Evolutionary conservation across 2,329 filamentous ascomycete genomes (phyloP), one percentile per base, ranked within the genome.

Genomic region (Hypoxylon sp.): DNA sequence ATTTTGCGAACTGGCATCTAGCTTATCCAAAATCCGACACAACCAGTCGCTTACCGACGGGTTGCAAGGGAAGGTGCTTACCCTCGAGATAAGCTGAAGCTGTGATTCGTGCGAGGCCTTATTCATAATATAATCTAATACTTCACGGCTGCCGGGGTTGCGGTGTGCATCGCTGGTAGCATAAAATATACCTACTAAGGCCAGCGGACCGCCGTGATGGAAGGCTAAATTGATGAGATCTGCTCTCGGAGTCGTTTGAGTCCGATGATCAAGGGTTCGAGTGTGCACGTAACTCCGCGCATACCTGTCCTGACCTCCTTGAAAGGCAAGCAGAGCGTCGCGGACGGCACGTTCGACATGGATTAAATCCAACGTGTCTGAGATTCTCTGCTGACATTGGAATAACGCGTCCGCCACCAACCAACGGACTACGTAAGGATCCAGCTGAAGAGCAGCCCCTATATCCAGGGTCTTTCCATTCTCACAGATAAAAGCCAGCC

Each of bases 131-230:
- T n/a, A n/a, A n/a, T n/a, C n/a, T n/a, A n/a, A n/a, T n/a, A n/a
- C n/a, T n/a, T n/a, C n/a, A n/a, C n/a, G n/a, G n/a, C n/a, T n/a
- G n/a, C n/a, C n/a, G n/a, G n/a, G n/a, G n/a, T 68, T 64, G 40
- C 64, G 60, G 48, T 64, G 46, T 11, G 49, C 64, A 25, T 64
- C 49, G n/a, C 58, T 30, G 4, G 64, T 68, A 30, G 64, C 54
- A 25, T 68, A 64, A 46, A 60, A 63, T 25, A 64, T 44, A 20
- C 53, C 54, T 1, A 48, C 30, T 8, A 60, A 17, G 30, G 60
- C 55, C 25, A 68, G 27, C 11, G 55, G 54, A 3, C 64, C 60
- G 13, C 64, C 60, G 25, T 37, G 35, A 6, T 46, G 4, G 20
- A 68, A 56, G 11, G 64, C 40, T 8, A 49, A 35, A 10, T 31